Evolutionary conservation across 2,329 filamentous ascomycete genomes (phyloP).

Genomic region (Alternaria arborescens): DNA sequence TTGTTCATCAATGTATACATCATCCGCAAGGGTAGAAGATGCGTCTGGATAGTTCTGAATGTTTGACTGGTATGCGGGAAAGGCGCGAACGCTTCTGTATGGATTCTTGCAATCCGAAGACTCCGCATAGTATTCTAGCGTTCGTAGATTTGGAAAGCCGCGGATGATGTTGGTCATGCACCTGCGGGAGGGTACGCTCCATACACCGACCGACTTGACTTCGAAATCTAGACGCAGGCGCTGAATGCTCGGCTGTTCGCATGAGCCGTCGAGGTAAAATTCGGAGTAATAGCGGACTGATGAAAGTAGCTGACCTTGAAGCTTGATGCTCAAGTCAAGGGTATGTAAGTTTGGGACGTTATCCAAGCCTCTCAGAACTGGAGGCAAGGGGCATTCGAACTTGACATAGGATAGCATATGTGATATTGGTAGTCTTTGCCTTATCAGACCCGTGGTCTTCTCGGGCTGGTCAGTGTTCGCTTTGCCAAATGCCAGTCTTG

Average conservation of each 20-base stretch:
- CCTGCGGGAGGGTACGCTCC: slow-evolving; percentile 3
- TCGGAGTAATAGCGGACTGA: not conserved
- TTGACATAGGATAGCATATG: slow-evolving; percentile 9
- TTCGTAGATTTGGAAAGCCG: slow-evolving; percentile 9
- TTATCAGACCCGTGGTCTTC: not conserved
- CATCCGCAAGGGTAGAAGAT: not conserved
- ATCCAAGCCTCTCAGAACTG: not conserved
- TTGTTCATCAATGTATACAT: not conserved
- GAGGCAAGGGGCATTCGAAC: not conserved
- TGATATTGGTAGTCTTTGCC: not conserved
- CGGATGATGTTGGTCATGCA: slow-evolving; percentile 14
- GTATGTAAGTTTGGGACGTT: not conserved
- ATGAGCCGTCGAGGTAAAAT: not conserved
- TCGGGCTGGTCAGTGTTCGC: not conserved
- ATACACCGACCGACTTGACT: slow-evolving; percentile 17
- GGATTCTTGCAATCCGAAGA: slow-evolving; percentile 22
- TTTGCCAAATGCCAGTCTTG: not conserved
- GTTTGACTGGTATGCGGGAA: slow-evolving; percentile 25
- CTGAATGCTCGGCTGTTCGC: slow-evolving; percentile 2
- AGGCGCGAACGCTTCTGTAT: slow-evolving; percentile 17
- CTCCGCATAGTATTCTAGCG: slow-evolving; percentile 23
- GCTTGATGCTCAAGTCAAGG: slow-evolving; percentile 8
- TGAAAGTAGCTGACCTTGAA: not conserved
- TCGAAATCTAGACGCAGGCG: slow-evolving; percentile 26
- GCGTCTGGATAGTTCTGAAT: slow-evolving; percentile 22